These are phyloP conservation scores for Sporothrix globosa DNA, from an alignment of 2,329 filamentous ascomycete genomes.

Conservation along the genomic window DNA sequence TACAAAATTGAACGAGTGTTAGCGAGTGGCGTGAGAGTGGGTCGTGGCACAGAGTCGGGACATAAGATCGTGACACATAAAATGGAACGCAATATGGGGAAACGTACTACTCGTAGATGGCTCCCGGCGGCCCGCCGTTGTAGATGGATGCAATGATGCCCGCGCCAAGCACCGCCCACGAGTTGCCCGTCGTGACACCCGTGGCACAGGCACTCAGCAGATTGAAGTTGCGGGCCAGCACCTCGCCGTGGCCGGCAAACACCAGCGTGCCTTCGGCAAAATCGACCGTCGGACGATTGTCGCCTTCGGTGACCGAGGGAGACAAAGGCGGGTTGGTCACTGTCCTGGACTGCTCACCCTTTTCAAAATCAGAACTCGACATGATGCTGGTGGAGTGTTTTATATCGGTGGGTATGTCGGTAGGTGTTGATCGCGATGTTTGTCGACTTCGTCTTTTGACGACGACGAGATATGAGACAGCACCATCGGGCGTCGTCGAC, in stretches of 20 bases:
- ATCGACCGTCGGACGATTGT: background rate
- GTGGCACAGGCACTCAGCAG: constrained; percentile 18
- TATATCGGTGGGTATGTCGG: background rate
- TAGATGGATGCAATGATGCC: constrained; percentile 25
- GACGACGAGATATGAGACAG: too few relatives aligned
- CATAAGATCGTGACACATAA: background rate
- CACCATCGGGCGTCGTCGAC: background rate
- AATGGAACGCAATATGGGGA: background rate
- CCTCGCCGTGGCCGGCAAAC: constrained; percentile 12
- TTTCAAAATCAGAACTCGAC: constrained; percentile 19
- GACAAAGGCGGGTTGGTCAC: background rate
- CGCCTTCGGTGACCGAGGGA: background rate
- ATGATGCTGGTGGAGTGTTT: background rate
- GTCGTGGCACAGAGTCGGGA: background rate
- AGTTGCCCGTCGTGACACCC: constrained; percentile 14
- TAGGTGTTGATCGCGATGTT: background rate
- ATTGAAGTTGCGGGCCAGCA: constrained; percentile 8
- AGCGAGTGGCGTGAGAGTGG: background rate
- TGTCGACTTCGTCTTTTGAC: background rate
- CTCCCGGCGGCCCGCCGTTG: constrained; percentile 28
- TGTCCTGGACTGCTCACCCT: constrained; percentile 1
- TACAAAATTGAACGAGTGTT: background rate
- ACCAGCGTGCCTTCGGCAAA: constrained; percentile 13
- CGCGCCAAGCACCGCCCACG: constrained; percentile 11
- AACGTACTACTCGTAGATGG: constrained; percentile 37